Evolutionary conservation across 2,329 filamentous ascomycete genomes (phyloP), one percentile per base, ranked within the genome.

Genomic region (Cadophora sp.): DNA sequence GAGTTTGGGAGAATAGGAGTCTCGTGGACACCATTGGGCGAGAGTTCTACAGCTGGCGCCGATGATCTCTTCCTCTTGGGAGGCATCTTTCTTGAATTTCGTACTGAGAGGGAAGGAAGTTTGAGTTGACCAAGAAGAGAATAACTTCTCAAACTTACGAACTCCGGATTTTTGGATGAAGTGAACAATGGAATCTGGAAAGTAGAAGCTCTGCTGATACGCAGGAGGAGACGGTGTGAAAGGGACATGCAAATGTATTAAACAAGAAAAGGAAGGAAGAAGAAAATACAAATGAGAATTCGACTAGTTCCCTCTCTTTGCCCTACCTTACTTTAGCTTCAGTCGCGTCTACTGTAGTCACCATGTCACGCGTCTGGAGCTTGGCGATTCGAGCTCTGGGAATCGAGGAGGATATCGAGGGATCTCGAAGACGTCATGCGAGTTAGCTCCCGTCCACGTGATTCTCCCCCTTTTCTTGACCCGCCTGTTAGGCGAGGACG

Each of bases 31-130:
- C 27, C 26, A 43, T 55, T 61, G 19, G 53, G 24, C 31, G 26
- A 14, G 4, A 14, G 24, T n/a, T 62, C 26, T 14, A 62, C 50
- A 16, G 58, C 56, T 22, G 71, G 70, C 5, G 69, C 56, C 4
- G 74, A 71, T 9, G 74, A 74, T 68, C 75, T 75, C 67, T 75
- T 77, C 24, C 73, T 75, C 56, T 77, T 77, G 0, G 73, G 74
- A 67, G 73, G 71, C 76, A 77, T 77, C 5, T 50, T 61, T 51
- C 19, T 16, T 29, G 31, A 8, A 3, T 19, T 34, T 9, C 16
- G 58, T 29, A n/a, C 4, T 14, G 8, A 11, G 0, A 37, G 31
- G n/a, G 55, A 43, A 29, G 50, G 22, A 26, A 27, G 4, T 11
- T 48, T 5, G 24, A 62, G 40, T 62, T 48, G 37, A 29, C 26